These are phyloP conservation scores for Adansonia digitata DNA, from an alignment of 345 rosid species.

Conservation along the genomic window DNA sequence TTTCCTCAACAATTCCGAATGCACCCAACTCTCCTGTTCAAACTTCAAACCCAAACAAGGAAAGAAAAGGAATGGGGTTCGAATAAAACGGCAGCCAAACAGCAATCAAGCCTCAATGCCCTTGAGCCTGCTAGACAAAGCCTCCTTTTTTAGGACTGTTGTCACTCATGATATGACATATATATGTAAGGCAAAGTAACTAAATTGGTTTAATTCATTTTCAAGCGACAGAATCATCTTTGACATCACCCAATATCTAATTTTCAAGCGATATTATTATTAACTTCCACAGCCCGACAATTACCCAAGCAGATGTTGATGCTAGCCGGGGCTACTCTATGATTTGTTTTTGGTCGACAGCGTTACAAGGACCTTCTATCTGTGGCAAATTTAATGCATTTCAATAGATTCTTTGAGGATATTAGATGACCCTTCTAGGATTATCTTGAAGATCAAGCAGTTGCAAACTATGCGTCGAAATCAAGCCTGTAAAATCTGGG, in stretches of 20 bases:
- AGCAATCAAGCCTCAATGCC: neutral
- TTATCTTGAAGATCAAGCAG: neutral
- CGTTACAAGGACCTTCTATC: neutral
- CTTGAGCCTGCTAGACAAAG: neutral
- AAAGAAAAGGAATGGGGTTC: neutral
- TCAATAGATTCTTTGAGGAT: neutral
- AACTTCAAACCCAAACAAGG: too few species aligned
- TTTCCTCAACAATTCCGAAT: neutral
- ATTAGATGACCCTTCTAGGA: too few species aligned
- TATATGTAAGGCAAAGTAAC: neutral
- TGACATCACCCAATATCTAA: neutral
- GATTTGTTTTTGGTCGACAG: neutral
- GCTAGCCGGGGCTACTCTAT: neutral
- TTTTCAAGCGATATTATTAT: neutral
- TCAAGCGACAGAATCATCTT: conserved; percentile 1
- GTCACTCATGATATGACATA: neutral
- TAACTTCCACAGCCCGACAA: neutral
- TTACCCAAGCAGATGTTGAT: neutral
- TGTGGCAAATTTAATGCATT: neutral
- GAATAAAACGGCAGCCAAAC: neutral
- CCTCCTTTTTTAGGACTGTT: neutral
- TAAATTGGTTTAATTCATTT: conserved; percentile 8
- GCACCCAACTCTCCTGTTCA: neutral
- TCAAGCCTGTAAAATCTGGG: neutral
- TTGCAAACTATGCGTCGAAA: neutral